These are phyloP conservation scores for Sporothrix curviconia DNA, from an alignment of 2,329 filamentous ascomycete genomes.

Conservation along the genomic window DNA sequence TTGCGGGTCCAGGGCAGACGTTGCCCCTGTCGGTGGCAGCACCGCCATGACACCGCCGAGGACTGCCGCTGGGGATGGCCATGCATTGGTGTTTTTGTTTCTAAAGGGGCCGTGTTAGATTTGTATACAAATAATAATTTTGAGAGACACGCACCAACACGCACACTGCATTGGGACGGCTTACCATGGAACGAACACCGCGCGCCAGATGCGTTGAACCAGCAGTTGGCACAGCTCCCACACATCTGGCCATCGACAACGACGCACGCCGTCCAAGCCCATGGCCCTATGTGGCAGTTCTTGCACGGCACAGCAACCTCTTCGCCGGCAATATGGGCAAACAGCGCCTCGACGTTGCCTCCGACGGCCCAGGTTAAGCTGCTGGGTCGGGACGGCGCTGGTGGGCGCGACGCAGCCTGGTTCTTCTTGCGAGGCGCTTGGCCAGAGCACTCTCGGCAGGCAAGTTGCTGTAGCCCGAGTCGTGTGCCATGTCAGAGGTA, in stretches of 20 bases:
- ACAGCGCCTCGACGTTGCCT: constrained; percentile 55
- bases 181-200: constrained; percentile 55
- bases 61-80: constrained; percentile 29
- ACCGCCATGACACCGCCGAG: constrained; percentile 23
- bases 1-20: constrained; percentile 5
- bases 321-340: constrained; percentile 50
- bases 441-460: constrained; percentile 48
- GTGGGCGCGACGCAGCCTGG: constrained; percentile 42
- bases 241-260: constrained; percentile 55
- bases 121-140: background rate
- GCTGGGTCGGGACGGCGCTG: constrained; percentile 49
- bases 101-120: background rate
- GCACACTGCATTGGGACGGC: no score
- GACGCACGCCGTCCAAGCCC: constrained; percentile 53
- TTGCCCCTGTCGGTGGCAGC: background rate
- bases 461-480: constrained; percentile 41
- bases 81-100: constrained; percentile 18
- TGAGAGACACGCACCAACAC: no score
- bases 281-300: constrained; percentile 55
- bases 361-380: constrained; percentile 48
- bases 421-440: constrained; percentile 45
- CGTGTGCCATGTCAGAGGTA: constrained; percentile 41
- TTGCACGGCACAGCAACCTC: constrained; percentile 45
- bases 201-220: constrained; percentile 56
- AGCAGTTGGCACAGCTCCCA: constrained; percentile 56